phyloP scores from a whole-genome alignment of 805 yeast genomes.

The Ogataea ganodermae region DNA sequence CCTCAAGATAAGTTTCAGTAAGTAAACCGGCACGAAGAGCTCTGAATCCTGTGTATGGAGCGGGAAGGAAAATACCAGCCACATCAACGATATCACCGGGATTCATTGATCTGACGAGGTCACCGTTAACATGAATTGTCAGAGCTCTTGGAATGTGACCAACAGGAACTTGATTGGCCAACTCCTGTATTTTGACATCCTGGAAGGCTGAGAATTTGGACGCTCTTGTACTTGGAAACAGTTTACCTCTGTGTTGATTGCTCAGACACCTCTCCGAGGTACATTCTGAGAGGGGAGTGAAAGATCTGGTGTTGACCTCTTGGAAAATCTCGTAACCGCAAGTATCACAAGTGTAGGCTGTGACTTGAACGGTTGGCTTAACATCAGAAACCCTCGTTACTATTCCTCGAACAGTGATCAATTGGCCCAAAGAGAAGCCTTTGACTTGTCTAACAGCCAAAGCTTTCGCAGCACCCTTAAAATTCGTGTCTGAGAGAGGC shows the following conservation, averaged over 20 bases:
- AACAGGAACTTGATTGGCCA: conserved; percentile 95
- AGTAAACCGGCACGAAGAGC: conserved; percentile 91
- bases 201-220: conserved; percentile 94
- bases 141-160: conserved; percentile 95
- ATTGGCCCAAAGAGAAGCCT: conserved; percentile 80
- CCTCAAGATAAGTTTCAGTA: conserved; percentile 91
- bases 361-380: conserved; percentile 86
- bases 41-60: conserved; percentile 93
- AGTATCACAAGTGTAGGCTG: conserved; percentile 95
- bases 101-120: conserved; percentile 77
- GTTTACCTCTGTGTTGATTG: conserved; percentile 83
- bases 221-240: conserved; percentile 92
- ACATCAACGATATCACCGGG: conserved; percentile 97
- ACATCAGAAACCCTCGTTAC: conserved; percentile 96
- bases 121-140: conserved; percentile 87
- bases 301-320: conserved; percentile 82
- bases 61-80: conserved; percentile 88
- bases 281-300: conserved; percentile 87
- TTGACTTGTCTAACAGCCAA: conserved; percentile 88
- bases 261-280: conserved; percentile 75
- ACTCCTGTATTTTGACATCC: conserved; percentile 91
- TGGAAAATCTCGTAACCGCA: conserved; percentile 97
- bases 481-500: conserved; percentile 57
- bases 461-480: conserved; percentile 49
- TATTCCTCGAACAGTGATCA: conserved; percentile 90